A percentile compares a stretch with the other conserved stretches of the same genome.
These are phyloP conservation scores for Lycium ferocissimum DNA, from an alignment of 257 asterid species.

Conservation along the genomic window DNA sequence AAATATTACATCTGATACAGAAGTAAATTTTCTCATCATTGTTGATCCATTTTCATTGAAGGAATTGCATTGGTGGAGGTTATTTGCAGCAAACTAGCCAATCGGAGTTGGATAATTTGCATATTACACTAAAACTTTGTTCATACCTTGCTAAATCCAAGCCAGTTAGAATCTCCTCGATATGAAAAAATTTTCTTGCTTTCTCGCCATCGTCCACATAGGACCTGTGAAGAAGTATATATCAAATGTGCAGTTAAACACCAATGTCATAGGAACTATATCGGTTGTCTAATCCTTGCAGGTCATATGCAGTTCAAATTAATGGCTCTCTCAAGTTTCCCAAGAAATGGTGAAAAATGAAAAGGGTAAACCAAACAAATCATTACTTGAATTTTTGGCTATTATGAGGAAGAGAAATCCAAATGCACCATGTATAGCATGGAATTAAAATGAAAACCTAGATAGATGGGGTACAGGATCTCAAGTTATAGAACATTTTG, in stretches of 20 bases:
- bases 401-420: not conserved
- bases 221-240: conserved; percentile 56
- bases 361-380: not conserved
- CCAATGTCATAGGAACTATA: not conserved
- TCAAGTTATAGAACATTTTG: not conserved
- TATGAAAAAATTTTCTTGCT: conserved; percentile 70
- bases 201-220: conserved; percentile 81
- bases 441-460: not conserved
- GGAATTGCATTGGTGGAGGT: not conserved
- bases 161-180: conserved; percentile 99
- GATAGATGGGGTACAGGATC: not conserved
- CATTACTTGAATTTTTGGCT: not conserved
- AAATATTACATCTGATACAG: not conserved
- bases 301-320: not conserved
- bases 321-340: conserved; percentile 22
- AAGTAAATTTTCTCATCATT: conserved; percentile 11
- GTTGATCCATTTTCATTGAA: not conserved
- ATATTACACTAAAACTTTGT: not conserved
- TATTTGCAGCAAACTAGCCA: not conserved
- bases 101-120: not conserved
- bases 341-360: not conserved
- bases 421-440: not conserved
- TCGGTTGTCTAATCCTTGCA: not conserved
- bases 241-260: not conserved
- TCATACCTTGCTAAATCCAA: conserved; percentile 89